A percentile compares a stretch with the other conserved stretches of the same genome.
Conservation (phyloP, 352 stramenopile species). For the Hyaloperonospora arabidopsidis region DNA sequence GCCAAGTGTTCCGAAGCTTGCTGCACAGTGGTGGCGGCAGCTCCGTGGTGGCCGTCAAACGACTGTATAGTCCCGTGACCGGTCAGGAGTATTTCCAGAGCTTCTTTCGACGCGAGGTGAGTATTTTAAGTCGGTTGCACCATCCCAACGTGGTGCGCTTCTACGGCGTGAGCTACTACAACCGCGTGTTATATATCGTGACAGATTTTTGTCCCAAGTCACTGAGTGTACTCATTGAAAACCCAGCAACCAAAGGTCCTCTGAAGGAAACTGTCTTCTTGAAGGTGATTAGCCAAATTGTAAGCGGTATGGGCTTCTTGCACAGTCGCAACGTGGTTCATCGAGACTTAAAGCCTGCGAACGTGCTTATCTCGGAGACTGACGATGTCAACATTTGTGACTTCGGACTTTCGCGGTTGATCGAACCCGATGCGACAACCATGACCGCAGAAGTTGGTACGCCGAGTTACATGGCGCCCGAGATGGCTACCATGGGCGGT, state of each 20-base stretch:
- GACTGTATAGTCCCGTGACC: constrained; percentile 79
- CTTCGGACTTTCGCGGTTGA: constrained; percentile 87
- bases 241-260: constrained; percentile 53
- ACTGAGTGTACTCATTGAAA: constrained; percentile 76
- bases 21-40: constrained; percentile 75
- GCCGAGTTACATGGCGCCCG: constrained; percentile 85
- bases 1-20: constrained; percentile 83
- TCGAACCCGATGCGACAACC: constrained; percentile 76
- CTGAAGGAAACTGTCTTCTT: constrained; percentile 68
- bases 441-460: constrained; percentile 86
- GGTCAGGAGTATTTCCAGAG: constrained; percentile 87
- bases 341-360: constrained; percentile 90
- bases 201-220: constrained; percentile 85
- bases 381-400: constrained; percentile 92
- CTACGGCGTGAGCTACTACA: constrained; percentile 88
- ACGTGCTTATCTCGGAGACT: constrained; percentile 88
- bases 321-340: constrained; percentile 83
- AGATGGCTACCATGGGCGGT: constrained; percentile 86
- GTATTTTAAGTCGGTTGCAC: constrained; percentile 79
- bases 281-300: constrained; percentile 85
- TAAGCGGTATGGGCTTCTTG: constrained; percentile 87
- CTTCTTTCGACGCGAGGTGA: constrained; percentile 85
- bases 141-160: constrained; percentile 87
- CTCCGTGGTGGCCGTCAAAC: constrained; percentile 84
- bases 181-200: constrained; percentile 85